Evolutionary conservation across 306 rosid genomes (phyloP).

Genomic region (barrel medic (Medicago truncatula)): MtrunA17r5.0-ANR NC_053045.1:58881001-58881500

Average conservation of each 20-base stretch:
- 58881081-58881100: background rate
- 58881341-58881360: constrained; percentile 98
- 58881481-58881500: constrained; percentile 93
- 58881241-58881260: constrained; percentile 19
- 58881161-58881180: background rate
- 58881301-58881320: constrained; percentile 95
- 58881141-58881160: background rate
- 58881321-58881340: constrained; percentile 96
- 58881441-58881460: constrained; percentile 84
- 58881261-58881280: constrained; percentile 18
- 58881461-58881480: constrained; percentile 92
- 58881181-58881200: background rate
- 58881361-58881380: constrained; percentile 91
- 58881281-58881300: constrained; percentile 61
- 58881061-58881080: background rate
- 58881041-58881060: background rate
- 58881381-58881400: constrained; percentile 86
- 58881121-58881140: background rate
- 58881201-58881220: background rate
- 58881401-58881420: constrained; percentile 80
- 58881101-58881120: background rate
- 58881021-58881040: background rate
- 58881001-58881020: background rate
- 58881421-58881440: constrained; percentile 91
- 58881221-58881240: background rate